Evolutionary conservation across 176 grass and related monocot species (phyloP), one percentile per base, ranked within the genome.

Genomic region (Eleusine coracana): DNA sequence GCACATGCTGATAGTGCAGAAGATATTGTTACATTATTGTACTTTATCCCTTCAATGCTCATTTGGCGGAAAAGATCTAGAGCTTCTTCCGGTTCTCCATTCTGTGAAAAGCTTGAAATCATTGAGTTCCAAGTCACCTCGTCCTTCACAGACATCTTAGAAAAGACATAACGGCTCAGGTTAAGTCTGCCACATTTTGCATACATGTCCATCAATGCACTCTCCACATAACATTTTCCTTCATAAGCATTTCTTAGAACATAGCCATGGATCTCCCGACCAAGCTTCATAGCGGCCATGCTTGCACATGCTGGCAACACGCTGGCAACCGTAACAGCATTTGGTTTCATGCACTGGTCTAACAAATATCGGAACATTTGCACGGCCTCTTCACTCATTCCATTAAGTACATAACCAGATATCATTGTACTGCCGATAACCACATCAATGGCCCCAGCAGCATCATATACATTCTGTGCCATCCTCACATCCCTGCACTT

Each of bases 61-160:
- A 97, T 94, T 79, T 91, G 72, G 52, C 88, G 88, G 64, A 97
- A 92, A 85, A 97, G 58, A 29, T 60, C 83, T 40, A 97, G 76
- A 82, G 92, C 86, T 80, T 84, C 86, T 81, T 92, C 77, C 79
- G 92, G 90, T 66, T 92, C 85, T 16, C 95, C 92, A 76, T 97
- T 97, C 70, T 97, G 92, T 42, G 76, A 68, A 82, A 88, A 92
- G 82, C 90, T 92, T 82, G 89, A 84, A 85, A 97, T 90, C 94
- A 97, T 97, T 11, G 94, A 94, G 82, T 97, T 97, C 92, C 94
- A 97, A 61, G 88, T 85, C 61, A 97, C 84, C 29, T 85, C 80
- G 25, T 97, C 88, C 77, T 88, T 97, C 55, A 21, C 15, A 82
- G 80, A 60, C 77, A 92, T 92, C 60, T 76, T 79, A 14, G 67